Evolutionary conservation across 345 rosid species (phyloP).

Genomic region (Gossypium thurberi): DNA sequence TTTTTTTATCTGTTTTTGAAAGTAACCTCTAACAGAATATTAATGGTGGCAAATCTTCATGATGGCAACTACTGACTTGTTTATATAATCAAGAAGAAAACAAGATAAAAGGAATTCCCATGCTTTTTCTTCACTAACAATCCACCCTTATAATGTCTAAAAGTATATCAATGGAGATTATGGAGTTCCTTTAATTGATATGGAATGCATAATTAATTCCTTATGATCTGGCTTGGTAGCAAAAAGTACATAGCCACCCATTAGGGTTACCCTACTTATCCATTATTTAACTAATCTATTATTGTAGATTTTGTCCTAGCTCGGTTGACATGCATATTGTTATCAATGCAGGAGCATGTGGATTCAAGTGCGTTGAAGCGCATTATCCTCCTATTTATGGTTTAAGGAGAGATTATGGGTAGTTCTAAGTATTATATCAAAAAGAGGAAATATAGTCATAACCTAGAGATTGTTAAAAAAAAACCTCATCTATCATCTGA

Average conservation of each 20-base stretch:
- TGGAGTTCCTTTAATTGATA: not conserved
- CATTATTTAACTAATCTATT: not conserved
- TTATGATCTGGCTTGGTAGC: conserved; percentile 1
- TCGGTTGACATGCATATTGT: too few species aligned
- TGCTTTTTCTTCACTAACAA: conserved; percentile 9
- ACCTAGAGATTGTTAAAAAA: too few species aligned
- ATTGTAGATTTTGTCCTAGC: too few species aligned
- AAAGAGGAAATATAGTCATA: too few species aligned
- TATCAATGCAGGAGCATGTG: too few species aligned
- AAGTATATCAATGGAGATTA: not conserved
- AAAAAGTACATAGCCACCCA: not conserved
- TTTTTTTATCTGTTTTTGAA: not conserved
- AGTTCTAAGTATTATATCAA: too few species aligned
- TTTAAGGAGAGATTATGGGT: accelerated
- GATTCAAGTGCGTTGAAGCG: too few species aligned
- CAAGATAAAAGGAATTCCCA: not conserved
- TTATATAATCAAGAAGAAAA: not conserved
- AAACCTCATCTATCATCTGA: not conserved
- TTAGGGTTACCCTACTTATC: not conserved
- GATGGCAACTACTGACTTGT: not conserved
- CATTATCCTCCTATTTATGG: too few species aligned
- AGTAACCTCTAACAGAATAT: not conserved
- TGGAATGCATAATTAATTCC: not conserved
- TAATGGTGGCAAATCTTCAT: not conserved
- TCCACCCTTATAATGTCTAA: not conserved